A percentile compares a stretch with the other conserved stretches of the same genome.
phyloP scores from a whole-genome alignment of 2,329 filamentous ascomycete genomes.

The Bretziella fagacearum region DNA sequence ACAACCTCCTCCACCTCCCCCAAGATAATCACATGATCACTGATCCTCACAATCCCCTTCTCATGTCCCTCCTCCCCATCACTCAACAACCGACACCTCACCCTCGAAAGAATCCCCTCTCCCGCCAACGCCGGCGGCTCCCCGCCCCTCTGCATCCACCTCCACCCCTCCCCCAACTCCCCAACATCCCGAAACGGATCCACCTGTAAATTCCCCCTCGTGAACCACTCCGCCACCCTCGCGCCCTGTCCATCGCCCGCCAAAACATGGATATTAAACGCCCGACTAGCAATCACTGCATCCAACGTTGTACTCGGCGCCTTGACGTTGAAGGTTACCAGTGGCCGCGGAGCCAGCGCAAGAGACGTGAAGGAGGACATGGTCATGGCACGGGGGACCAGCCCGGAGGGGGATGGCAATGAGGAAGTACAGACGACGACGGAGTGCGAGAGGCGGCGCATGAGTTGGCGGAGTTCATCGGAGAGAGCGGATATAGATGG shows the following conservation, averaged over 20 bases:
- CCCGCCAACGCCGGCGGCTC: conserved; percentile 30
- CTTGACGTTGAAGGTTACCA: conserved; percentile 40
- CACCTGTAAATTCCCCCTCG: conserved; percentile 29
- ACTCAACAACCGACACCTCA: conserved; percentile 27
- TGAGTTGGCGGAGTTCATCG: conserved; percentile 33
- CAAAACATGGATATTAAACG: conserved; percentile 40
- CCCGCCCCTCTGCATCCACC: neutral
- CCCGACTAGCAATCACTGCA: conserved; percentile 27
- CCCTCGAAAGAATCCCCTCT: conserved; percentile 35
- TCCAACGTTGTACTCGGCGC: conserved; percentile 38
- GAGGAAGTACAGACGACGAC: conserved; percentile 38
- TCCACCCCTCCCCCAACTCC: conserved; percentile 15
- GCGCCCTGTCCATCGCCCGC: conserved; percentile 31
- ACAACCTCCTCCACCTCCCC: conserved; percentile 33
- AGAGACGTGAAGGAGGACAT: conserved; percentile 44
- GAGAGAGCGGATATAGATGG: conserved; percentile 18
- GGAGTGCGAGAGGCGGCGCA: conserved; percentile 37
- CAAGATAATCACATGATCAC: conserved; percentile 36
- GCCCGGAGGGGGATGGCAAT: conserved; percentile 16
- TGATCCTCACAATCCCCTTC: conserved; percentile 29
- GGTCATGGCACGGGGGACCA: conserved; percentile 34
- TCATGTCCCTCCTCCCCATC: conserved; percentile 21
- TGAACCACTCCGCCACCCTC: conserved; percentile 34
- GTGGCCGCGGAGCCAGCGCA: conserved; percentile 28
- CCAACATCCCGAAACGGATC: conserved; percentile 26